Base-by-base conservation (phyloP, 2,329 filamentous ascomycete genomes). In the Fusarium sp. region DNA sequence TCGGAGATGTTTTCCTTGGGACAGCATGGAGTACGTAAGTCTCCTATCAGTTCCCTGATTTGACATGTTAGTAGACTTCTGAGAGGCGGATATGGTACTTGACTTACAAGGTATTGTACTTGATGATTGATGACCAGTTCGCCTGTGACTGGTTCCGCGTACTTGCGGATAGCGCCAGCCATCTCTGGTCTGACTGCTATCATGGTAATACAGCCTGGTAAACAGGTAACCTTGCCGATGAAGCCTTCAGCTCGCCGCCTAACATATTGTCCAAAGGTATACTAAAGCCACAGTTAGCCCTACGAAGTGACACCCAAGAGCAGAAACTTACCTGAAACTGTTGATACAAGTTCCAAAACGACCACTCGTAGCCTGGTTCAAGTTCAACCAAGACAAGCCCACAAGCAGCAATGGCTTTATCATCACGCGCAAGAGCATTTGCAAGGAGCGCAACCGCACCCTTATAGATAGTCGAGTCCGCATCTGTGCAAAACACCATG, bases 181-280 rank as follows among this genome's bases (percentile, higher is more conserved):
- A 71, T 71, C 24, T 72, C 69, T 55, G 66, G 52, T 17, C 69
- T 17, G 0, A 71, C 69, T 3, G 69, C 66, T 3, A 71, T 68
- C 69, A 71, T 71, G 5, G 69, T 72, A 41, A 71, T 71, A 2
- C 69, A 71, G 3, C 69, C 69, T 1, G 69, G 69, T 2, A 71
- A 43, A 24, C 69, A 71, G 3, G 69, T 71, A 0, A 71, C 69
- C 19, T 71, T 71, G 0, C 69, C 69, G 1, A 72, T 19, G 9
- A 70, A 56, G 0, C 59, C 59, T 24, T 72, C 69, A 11, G 69
- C 69, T 49, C 69, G 17, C 5, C 69, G 54, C 30, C 69, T 58
- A 6, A 71, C 69, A 3, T 71, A 71, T 14, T 71, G 69, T 0
- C 69, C 69, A 17, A 68, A 72, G 0, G 69, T 70, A 13, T 72